Evolutionary conservation across 129 eudicot genomes (phyloP), one percentile per base, ranked within the genome.

Genomic region (Oenanthe sinensis): DNA sequence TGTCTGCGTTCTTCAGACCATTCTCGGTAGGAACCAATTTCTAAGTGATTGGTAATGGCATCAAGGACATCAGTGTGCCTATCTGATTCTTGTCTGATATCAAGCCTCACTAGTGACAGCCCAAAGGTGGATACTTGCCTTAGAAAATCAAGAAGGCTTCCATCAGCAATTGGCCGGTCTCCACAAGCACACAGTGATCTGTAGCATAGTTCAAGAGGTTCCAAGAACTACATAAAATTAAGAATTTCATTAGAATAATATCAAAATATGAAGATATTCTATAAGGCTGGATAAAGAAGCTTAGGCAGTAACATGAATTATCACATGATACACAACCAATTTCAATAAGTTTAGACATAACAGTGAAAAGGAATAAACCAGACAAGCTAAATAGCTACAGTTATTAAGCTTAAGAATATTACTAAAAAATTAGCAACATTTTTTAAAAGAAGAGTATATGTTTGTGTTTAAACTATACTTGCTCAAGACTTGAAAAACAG

Each of bases 91-190:
- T 96, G 99, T 46, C 99, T 81, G 62, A 96, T 96, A 83, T 96
- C 99, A 24, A 96, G 99, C 79, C 90, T 84, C 70, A 96, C 99
- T 11, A 96, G 89, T 12, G 99, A 96, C 30, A 96, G 87, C 19
- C 99, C 99, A 74, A 96, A 96, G 72, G 99, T 96, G 65, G 97
- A 96, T 22, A 96, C 97, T 84, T 96, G 99, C 60, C 99, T 76
- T 54, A 96, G 86, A 72, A 96, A 96, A 85, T 96, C 99, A 13
- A 96, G 90, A 75, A 96, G 99, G 83, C 95, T 88, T n/a, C 99
- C 99, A 42, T 96, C 99, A 58, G 99, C 99, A 81, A 96, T 92
- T 42, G 95, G 86, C 45, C 89, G 91, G 78, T 96, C 99, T 37
- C 99, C 99, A 78, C 97, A 96, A 9, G 95, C 88, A 72, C 95